Evolutionary conservation across 768 basidiomycete species (phyloP), one percentile per base, ranked within the genome.

Genomic region (Pulveroboletus frians): DNA sequence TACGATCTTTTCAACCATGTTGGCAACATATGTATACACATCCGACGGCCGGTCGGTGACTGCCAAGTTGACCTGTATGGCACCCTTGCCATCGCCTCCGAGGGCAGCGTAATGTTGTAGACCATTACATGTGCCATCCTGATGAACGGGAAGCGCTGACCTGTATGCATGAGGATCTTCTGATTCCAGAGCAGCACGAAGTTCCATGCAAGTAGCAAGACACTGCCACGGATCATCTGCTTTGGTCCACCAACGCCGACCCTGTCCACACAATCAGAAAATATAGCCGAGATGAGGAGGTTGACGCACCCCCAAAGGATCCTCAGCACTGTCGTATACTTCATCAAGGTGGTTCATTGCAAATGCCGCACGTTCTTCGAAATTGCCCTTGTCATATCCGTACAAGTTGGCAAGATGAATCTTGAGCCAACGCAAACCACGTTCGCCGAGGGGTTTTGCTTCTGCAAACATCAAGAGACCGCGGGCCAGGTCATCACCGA

Each of bases 211-310:
- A 1, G 89, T 81, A 15, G 95, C 88, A 32, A 98, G 85, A 65
- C 88, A 94, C 67, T 98, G 95, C 94, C 95, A 98, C 8, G 94
- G 94, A 61, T 98, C 93, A 62, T 95, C 93, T 0, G 92, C 93
- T 48, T 80, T 72, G 37, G 77, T 68, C 95, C 95, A 99, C 95
- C 94, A 98, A 43, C 79, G 74, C 6, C 70, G 63, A 20, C 88
- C 92, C 84, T 88, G 49, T 9, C 20, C 14, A 36, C 15, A 4
- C 37, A 39, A 32, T 56, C 31, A 58, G 41, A 27, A 35, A 41
- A 29, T 37, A 49, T 13, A 35, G n/a, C 40, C 10, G 26, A 8
- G 36, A 38, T n/a, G 15, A 51, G n/a, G 27, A 9, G 47, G 46
- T 17, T 21, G 9, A 69, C 79, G 51, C 36, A 87, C 89, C 11